phyloP scores from a whole-genome alignment of 805 yeast genomes.

The Metschnikowia vanudenii region DNA sequence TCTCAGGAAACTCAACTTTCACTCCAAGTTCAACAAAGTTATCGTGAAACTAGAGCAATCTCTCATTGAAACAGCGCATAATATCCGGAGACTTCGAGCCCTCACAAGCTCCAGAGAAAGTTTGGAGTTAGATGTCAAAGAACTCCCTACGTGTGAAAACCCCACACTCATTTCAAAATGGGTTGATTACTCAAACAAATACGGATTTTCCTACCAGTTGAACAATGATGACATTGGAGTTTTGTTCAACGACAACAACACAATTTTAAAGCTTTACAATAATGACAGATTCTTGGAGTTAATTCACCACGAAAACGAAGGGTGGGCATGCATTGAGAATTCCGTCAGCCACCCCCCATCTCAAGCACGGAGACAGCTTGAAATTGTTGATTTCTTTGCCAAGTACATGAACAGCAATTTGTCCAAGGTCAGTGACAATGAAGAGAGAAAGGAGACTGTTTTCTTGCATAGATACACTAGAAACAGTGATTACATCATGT shows the following conservation, averaged over 20 bases:
- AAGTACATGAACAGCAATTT: slow-evolving; percentile 90
- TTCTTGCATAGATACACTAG: slow-evolving; percentile 83
- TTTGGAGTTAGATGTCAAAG: slow-evolving; percentile 29
- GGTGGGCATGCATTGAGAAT: slow-evolving; percentile 48
- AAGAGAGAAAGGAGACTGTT: slow-evolving; percentile 61
- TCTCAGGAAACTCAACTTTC: slow-evolving; percentile 39
- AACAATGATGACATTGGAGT: slow-evolving; percentile 91
- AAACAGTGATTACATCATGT: slow-evolving; percentile 79
- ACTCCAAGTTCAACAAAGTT: slow-evolving; percentile 38
- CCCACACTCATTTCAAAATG: slow-evolving; percentile 86
- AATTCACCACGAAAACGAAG: slow-evolving; percentile 41
- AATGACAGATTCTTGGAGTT: slow-evolving; percentile 66
- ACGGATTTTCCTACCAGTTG: slow-evolving; percentile 91
- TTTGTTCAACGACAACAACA: slow-evolving; percentile 78
- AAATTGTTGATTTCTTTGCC: slow-evolving; percentile 83
- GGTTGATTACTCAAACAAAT: slow-evolving; percentile 96
- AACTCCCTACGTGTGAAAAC: slow-evolving; percentile 46
- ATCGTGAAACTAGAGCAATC: slow-evolving; percentile 37
- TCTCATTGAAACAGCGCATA: slow-evolving; percentile 36
- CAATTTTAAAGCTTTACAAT: slow-evolving; percentile 70
- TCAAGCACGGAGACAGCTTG: slow-evolving; percentile 66
- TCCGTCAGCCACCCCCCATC: slow-evolving; percentile 43
- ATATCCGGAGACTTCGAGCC: slow-evolving; percentile 44
- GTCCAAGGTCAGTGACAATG: slow-evolving; percentile 71
- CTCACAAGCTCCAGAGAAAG: slow-evolving; percentile 28